A percentile compares a stretch with the other conserved stretches of the same genome.
Evolutionary conservation across 352 stramenopile genomes (phyloP).

Genomic region (Elongisporangium undulatum): DNA sequence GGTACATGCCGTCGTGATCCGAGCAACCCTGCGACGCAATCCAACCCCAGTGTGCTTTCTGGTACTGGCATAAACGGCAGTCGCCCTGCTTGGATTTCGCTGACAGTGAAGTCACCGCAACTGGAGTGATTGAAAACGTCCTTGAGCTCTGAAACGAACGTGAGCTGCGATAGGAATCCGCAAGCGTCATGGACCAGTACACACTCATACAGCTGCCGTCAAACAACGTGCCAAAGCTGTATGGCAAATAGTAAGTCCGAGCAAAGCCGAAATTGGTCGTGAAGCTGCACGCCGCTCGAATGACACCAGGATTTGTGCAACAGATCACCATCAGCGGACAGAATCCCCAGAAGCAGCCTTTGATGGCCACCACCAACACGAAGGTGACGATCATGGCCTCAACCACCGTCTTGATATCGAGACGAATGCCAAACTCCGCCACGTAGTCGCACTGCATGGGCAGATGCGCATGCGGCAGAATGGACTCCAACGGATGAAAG

Average conservation of each 20-base stretch:
- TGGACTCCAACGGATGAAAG: not conserved
- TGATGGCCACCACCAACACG: not conserved
- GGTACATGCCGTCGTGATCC: not conserved
- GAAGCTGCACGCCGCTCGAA: not conserved
- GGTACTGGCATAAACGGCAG: not conserved
- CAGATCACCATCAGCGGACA: not conserved
- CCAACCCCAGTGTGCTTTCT: not conserved
- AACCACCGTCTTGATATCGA: not conserved
- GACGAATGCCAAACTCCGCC: not conserved
- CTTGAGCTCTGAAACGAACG: not conserved
- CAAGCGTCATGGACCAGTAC: not conserved
- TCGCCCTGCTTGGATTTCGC: not conserved
- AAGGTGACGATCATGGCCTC: not conserved
- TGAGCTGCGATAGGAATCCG: not conserved
- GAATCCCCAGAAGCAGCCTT: not conserved
- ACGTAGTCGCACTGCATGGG: not conserved
- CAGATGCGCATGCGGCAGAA: not conserved
- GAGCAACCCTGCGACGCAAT: not conserved
- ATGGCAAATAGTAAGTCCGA: not conserved
- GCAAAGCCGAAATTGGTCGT: not conserved
- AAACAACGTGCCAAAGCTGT: not conserved
- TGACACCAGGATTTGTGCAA: not conserved
- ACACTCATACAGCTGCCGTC: not conserved
- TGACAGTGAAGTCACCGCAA: not conserved
- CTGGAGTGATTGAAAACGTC: not conserved